Percentiles rank a stretch among this genome's conserved stretches.
phyloP scores from a whole-genome alignment of 441 rosid genomes.

The Hura crepitans region DNA sequence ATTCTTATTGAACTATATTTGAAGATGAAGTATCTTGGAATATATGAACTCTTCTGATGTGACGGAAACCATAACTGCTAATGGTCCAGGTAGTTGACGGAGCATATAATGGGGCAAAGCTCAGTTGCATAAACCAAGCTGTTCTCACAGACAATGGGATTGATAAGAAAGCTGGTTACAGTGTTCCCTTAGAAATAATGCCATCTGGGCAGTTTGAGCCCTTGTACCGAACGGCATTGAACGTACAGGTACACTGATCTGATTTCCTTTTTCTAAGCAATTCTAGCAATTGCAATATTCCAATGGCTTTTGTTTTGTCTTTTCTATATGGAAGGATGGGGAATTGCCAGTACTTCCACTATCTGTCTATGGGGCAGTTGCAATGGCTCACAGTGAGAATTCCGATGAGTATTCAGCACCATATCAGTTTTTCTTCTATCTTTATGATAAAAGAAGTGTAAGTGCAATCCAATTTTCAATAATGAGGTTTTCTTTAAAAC shows the following conservation, averaged over 20 bases:
- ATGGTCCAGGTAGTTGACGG: conserved; percentile 62
- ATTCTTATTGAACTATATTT: not conserved
- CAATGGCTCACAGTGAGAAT: conserved; percentile 82
- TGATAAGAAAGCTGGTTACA: conserved; percentile 51
- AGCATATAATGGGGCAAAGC: conserved; percentile 70
- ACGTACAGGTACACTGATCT: conserved; percentile 55
- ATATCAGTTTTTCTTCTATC: conserved; percentile 83
- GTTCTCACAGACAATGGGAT: conserved; percentile 54
- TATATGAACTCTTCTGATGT: not conserved
- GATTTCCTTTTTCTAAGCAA: not conserved
- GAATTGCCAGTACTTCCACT: conserved; percentile 90
- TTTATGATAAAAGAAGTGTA: conserved; percentile 88
- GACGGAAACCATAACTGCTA: not conserved
- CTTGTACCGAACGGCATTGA: conserved; percentile 68
- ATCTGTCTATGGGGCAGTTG: conserved; percentile 88
- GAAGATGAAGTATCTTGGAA: not conserved
- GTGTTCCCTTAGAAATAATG: conserved; percentile 81
- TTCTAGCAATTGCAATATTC: not conserved
- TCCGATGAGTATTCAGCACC: conserved; percentile 94
- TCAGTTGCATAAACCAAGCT: conserved; percentile 63
- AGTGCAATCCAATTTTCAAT: conserved; percentile 13
- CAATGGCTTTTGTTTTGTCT: conserved; percentile 11
- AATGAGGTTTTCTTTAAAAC: not conserved
- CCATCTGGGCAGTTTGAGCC: conserved; percentile 95
- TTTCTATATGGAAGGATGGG: conserved; percentile 54